A percentile compares a stretch with the other conserved stretches of the same genome.
phyloP scores from a whole-genome alignment of 176 grass and related monocot species.

The Phoenix dactylifera region DNA sequence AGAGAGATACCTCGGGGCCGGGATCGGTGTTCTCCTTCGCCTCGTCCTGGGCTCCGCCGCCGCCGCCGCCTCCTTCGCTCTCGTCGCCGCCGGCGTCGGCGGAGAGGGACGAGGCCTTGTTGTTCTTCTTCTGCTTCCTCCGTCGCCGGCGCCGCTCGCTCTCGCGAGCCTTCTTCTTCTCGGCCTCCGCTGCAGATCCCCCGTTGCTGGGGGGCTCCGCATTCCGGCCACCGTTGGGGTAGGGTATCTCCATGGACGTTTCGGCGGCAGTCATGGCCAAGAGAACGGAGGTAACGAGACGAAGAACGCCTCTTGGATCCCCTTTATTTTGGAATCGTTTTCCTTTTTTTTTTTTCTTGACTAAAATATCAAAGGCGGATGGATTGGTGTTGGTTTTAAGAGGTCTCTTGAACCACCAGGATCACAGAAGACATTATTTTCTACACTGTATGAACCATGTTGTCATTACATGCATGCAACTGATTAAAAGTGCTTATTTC shows the following conservation, averaged over 20 bases:
- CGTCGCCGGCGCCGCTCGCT: conserved; percentile 43
- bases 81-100: neutral
- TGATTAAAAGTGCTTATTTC: too few species aligned
- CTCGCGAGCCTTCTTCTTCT: conserved; percentile 38
- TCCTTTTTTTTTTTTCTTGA: too few species aligned
- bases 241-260: too few species aligned
- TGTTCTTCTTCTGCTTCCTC: conserved; percentile 59
- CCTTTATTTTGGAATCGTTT: too few species aligned
- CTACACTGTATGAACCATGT: too few species aligned
- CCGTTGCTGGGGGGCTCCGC: neutral
- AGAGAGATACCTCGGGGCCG: conserved; percentile 12
- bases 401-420: too few species aligned
- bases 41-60: neutral
- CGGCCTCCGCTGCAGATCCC: conserved; percentile 13
- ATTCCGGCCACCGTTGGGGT: conserved; percentile 9
- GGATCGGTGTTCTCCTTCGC: conserved; percentile 22
- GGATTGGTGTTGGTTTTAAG: too few species aligned
- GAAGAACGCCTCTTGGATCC: rapidly evolving
- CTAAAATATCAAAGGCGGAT: too few species aligned
- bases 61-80: neutral
- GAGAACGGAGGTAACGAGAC: too few species aligned
- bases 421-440: too few species aligned
- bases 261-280: too few species aligned
- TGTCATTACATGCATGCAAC: too few species aligned
- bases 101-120: conserved; percentile 5